Evolutionary conservation across 352 stramenopile genomes (phyloP).

Genomic region (Phytophthora melonis): DNA sequence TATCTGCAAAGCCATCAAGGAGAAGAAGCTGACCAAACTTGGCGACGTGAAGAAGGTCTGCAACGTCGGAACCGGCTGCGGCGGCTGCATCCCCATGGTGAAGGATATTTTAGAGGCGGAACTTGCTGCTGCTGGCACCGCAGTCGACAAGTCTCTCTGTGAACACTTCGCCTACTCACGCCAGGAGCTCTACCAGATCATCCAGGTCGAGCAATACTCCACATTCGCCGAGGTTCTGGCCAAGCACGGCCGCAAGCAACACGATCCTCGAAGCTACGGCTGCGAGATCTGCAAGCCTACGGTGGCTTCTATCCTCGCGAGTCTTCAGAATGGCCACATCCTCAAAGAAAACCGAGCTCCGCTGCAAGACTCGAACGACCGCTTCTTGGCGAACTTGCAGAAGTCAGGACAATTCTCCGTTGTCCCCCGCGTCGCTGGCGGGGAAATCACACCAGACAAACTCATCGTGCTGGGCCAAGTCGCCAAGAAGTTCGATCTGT

Average conservation of each 20-base stretch:
- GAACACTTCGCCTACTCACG: slow-evolving; percentile 93
- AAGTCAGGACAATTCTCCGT: slow-evolving; percentile 94
- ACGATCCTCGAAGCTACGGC: slow-evolving; percentile 62
- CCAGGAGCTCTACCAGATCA: slow-evolving; percentile 90
- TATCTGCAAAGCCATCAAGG: slow-evolving; percentile 77
- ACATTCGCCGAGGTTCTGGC: slow-evolving; percentile 90
- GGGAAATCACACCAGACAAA: slow-evolving; percentile 92
- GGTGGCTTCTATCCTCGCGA: slow-evolving; percentile 92
- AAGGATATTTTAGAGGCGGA: slow-evolving; percentile 89
- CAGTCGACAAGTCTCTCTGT: slow-evolving; percentile 91
- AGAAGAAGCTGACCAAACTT: slow-evolving; percentile 81
- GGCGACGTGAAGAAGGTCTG: slow-evolving; percentile 85
- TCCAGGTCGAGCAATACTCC: slow-evolving; percentile 85
- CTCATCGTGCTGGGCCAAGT: slow-evolving; percentile 91
- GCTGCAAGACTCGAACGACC: slow-evolving; percentile 94
- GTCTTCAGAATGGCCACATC: slow-evolving; percentile 88
- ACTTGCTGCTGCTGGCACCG: slow-evolving; percentile 86
- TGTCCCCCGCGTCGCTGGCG: slow-evolving; percentile 91
- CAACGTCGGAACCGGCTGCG: slow-evolving; percentile 91
- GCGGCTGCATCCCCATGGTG: slow-evolving; percentile 92
- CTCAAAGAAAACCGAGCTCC: slow-evolving; percentile 80
- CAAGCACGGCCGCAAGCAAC: slow-evolving; percentile 75
- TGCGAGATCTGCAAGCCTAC: slow-evolving; percentile 94
- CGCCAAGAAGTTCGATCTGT: slow-evolving; percentile 92
- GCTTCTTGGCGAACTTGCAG: slow-evolving; percentile 94